A percentile compares a stretch with the other conserved stretches of the same genome.
Conservation (phyloP, 2,329 filamentous ascomycete species). For the Alternaria brassicicola region DNA sequence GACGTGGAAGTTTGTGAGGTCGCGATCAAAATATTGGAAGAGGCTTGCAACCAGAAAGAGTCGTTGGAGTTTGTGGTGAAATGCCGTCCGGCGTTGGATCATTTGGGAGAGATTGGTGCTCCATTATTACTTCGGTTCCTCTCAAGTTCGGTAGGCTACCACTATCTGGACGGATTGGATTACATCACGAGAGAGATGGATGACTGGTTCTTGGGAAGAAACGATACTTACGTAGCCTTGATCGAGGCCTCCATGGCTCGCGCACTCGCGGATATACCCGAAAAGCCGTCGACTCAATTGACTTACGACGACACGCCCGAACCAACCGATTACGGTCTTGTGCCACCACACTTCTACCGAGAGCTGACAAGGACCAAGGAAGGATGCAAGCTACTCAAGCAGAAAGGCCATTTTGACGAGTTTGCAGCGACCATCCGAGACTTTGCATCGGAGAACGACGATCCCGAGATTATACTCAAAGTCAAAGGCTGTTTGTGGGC, state of each 20-base stretch:
- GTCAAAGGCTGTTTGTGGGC: slow-evolving; percentile 98
- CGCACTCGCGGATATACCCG: slow-evolving; percentile 70
- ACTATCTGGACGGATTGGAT: slow-evolving; percentile 94
- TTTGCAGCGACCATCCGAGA: slow-evolving; percentile 89
- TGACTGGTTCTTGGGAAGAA: slow-evolving; percentile 97
- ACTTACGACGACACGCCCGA: slow-evolving; percentile 55
- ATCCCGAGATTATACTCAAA: slow-evolving; percentile 84
- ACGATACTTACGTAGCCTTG: slow-evolving; percentile 92
- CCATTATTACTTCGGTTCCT: slow-evolving; percentile 90
- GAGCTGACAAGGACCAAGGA: slow-evolving; percentile 92
- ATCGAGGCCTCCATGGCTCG: slow-evolving; percentile 95
- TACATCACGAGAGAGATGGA: slow-evolving; percentile 99
- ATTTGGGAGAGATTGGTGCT: slow-evolving; percentile 94
- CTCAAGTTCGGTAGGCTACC: slow-evolving; percentile 95
- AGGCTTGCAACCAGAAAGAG: slow-evolving; percentile 90
- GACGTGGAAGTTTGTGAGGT: slow-evolving; percentile 96
- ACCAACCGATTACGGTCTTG: slow-evolving; percentile 60
- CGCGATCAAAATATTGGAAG: slow-evolving; percentile 95
- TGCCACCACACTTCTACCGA: slow-evolving; percentile 97
- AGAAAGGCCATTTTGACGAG: slow-evolving; percentile 96
- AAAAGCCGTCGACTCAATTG: slow-evolving; percentile 59
- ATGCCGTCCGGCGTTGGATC: slow-evolving; percentile 90
- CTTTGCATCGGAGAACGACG: slow-evolving; percentile 82
- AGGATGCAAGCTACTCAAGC: slow-evolving; percentile 84
- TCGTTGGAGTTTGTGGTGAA: slow-evolving; percentile 96